Evolutionary conservation across 805 yeast species (phyloP).

Genomic region (Candida yuanshanica): DNA sequence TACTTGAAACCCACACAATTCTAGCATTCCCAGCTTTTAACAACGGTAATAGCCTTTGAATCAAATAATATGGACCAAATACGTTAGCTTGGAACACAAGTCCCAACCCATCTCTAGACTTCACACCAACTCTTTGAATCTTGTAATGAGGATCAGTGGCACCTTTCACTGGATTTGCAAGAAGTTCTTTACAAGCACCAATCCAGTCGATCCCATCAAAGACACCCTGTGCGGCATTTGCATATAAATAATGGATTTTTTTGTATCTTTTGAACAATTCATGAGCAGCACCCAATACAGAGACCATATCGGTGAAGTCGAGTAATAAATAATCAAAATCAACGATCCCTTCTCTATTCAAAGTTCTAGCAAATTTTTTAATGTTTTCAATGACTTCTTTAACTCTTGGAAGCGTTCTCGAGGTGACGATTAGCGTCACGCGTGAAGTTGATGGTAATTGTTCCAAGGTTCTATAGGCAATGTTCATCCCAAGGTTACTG

Average conservation of each 20-base stretch:
- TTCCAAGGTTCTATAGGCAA: conserved; percentile 73
- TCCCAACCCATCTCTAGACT: conserved; percentile 75
- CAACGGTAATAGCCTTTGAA: conserved; percentile 56
- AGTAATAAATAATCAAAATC: conserved; percentile 85
- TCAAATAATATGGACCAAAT: conserved; percentile 88
- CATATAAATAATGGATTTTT: conserved; percentile 70
- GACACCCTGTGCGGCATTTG: conserved; percentile 88
- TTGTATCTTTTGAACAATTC: conserved; percentile 61
- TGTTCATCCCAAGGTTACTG: conserved; percentile 78
- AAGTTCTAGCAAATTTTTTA: conserved; percentile 36
- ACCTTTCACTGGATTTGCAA: conserved; percentile 64
- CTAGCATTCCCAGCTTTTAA: conserved; percentile 54
- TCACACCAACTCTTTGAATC: conserved; percentile 72
- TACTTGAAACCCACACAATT: conserved; percentile 80
- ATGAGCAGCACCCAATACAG: conserved; percentile 66
- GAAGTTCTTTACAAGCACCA: conserved; percentile 64
- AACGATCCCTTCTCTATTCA: conserved; percentile 47
- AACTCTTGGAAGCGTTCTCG: conserved; percentile 82
- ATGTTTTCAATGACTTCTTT: conserved; percentile 64
- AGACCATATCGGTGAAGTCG: conserved; percentile 89
- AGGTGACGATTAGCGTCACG: conserved; percentile 79
- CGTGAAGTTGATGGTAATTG: conserved; percentile 46
- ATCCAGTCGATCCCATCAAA: conserved; percentile 85
- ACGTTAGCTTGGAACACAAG: conserved; percentile 91
- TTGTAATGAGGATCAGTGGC: conserved; percentile 88